Percentiles rank a stretch among this genome's conserved stretches.
phyloP scores from a whole-genome alignment of 2,329 filamentous ascomycete species.

The Madurella mycetomatis region DNA sequence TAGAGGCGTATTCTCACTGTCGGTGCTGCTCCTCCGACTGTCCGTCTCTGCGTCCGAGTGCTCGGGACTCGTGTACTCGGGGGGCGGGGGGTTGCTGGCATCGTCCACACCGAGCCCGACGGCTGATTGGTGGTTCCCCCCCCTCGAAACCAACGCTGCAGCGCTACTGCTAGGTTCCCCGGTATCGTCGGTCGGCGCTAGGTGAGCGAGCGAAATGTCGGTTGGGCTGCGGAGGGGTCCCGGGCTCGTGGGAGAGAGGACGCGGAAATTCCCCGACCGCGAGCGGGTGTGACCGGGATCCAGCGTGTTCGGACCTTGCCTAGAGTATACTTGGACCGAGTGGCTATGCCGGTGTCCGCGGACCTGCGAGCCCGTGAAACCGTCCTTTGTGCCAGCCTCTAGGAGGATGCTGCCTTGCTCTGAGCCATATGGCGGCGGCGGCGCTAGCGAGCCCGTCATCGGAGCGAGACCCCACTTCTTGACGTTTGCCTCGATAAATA shows the following conservation, averaged over 20 bases:
- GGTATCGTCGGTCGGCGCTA: conserved; percentile 66
- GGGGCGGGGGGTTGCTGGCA: conserved; percentile 61
- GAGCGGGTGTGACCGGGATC: conserved; percentile 67
- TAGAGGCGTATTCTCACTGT: conserved; percentile 51
- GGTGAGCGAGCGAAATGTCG: conserved; percentile 88
- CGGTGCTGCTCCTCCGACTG: conserved; percentile 54
- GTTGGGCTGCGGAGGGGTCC: conserved; percentile 88
- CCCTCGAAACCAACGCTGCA: conserved; percentile 31
- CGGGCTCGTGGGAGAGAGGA: conserved; percentile 74
- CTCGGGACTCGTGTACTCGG: conserved; percentile 65
- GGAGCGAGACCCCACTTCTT: conserved; percentile 99
- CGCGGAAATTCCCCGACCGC: conserved; percentile 71
- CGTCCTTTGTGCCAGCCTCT: conserved; percentile 71
- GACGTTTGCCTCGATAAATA: conserved; percentile 98
- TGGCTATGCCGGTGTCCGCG: conserved; percentile 43
- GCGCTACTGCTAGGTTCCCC: conserved; percentile 66
- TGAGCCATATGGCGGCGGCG: conserved; percentile 92
- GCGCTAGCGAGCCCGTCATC: conserved; percentile 90
- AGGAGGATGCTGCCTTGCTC: conserved; percentile 95
- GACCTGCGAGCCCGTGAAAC: conserved; percentile 41
- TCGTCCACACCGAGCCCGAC: conserved; percentile 49
- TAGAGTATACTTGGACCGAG: conserved; percentile 41
- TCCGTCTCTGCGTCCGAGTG: conserved; percentile 49
- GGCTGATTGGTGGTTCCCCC: conserved; percentile 35
- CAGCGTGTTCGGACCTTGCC: conserved; percentile 39